phyloP scores from a whole-genome alignment of 2,329 filamentous ascomycete genomes.

The Verticillium tricorpus region DNA sequence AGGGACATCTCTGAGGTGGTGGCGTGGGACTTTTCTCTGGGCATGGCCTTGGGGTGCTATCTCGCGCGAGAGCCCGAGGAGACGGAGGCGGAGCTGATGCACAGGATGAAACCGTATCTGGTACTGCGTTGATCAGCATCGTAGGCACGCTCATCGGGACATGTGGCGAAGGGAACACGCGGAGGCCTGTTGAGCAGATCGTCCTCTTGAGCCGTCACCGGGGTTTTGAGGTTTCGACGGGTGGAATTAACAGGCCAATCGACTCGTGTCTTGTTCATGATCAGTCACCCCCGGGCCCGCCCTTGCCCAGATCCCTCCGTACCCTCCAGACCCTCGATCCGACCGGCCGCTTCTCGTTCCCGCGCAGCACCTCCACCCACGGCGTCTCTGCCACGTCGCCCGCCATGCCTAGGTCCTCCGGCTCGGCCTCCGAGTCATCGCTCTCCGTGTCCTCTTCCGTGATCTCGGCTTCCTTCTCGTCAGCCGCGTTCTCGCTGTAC shows the following conservation, averaged over 20 bases:
- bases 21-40: neutral
- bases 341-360: constrained; percentile 49
- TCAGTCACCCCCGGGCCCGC: constrained; percentile 7
- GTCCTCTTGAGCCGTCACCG: too few species aligned
- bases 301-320: constrained; percentile 54
- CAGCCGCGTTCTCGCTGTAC: constrained; percentile 11
- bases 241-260: too few species aligned
- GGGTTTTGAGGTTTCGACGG: too few species aligned
- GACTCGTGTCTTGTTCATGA: too few species aligned
- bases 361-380: constrained; percentile 56
- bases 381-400: constrained; percentile 33
- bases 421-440: constrained; percentile 24
- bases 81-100: neutral
- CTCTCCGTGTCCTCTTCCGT: constrained; percentile 30
- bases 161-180: too few species aligned
- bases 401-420: constrained; percentile 16
- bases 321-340: constrained; percentile 62
- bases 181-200: too few species aligned
- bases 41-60: neutral
- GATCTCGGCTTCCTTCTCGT: constrained; percentile 26
- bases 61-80: neutral
- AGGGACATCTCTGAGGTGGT: neutral
- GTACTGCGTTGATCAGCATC: neutral
- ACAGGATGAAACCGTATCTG: neutral
- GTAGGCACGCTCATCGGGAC: too few species aligned